Evolutionary conservation across 805 yeast genomes (phyloP).

Genomic region (Wickerhamiella shivajii): DNA sequence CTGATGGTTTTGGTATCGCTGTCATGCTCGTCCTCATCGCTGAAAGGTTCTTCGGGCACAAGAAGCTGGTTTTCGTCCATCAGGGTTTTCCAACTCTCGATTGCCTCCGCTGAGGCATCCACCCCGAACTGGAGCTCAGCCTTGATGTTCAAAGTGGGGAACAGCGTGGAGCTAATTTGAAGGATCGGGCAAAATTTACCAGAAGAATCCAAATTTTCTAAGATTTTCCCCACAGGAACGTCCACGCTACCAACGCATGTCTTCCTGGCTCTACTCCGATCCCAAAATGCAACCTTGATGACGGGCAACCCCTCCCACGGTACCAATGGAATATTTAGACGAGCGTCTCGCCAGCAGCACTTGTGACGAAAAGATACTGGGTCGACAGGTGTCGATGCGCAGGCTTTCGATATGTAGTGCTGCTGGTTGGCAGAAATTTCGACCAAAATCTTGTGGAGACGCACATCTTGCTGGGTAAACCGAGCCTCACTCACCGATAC

Average conservation of each 20-base stretch:
- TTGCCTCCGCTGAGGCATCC: slow-evolving; percentile 4
- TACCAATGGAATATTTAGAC: slow-evolving; percentile 10
- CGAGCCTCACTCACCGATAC: slow-evolving; percentile 15
- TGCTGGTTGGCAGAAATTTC: slow-evolving; percentile 13
- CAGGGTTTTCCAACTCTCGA: slow-evolving; percentile 7
- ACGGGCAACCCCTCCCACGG: slow-evolving; percentile 6
- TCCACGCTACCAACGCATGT: slow-evolving; percentile 17
- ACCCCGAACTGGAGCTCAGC: slow-evolving; percentile 11
- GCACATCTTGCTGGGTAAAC: slow-evolving; percentile 16
- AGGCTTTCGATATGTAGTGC: slow-evolving; percentile 13
- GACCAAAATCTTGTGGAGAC: slow-evolving; percentile 15
- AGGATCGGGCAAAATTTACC: neutral
- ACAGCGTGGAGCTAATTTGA: slow-evolving; percentile 10
- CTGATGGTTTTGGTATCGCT: neutral
- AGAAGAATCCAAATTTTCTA: neutral
- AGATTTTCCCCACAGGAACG: slow-evolving; percentile 7
- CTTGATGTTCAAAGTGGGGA: slow-evolving; percentile 15
- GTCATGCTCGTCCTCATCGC: neutral
- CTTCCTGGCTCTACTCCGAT: slow-evolving; percentile 15
- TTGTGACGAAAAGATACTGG: slow-evolving; percentile 17
- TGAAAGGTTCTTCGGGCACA: neutral
- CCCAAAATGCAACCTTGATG: slow-evolving; percentile 12
- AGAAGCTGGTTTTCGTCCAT: neutral
- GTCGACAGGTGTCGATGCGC: slow-evolving; percentile 17
- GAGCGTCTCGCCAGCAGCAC: slow-evolving; percentile 15